These are phyloP conservation scores for Pycnococcus provasolii DNA, from an alignment of 139 green algal genomes.

Conservation along the genomic window DNA sequence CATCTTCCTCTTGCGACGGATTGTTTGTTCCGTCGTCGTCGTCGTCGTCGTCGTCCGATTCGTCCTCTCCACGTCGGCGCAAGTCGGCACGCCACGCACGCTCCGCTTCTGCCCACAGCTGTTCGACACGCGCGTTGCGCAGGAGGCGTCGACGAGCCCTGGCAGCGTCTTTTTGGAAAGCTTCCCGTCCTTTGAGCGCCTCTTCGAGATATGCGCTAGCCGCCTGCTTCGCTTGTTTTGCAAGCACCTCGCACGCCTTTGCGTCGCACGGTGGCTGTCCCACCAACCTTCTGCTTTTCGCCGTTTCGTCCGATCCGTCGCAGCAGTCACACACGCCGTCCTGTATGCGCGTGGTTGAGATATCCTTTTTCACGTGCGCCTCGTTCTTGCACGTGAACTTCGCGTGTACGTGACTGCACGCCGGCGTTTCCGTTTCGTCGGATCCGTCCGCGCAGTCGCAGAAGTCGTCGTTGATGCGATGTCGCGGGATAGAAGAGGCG, in stretches of 20 bases:
- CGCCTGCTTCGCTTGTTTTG: no score
- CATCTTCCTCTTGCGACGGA: not conserved
- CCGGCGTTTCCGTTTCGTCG: slow-evolving; percentile 26
- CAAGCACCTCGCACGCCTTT: no score
- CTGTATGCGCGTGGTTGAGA: slow-evolving; percentile 13
- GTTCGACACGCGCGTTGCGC: not conserved
- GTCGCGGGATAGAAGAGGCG: no score
- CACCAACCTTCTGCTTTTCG: slow-evolving; percentile 1
- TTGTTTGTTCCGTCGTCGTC: not conserved
- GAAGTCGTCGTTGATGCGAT: slow-evolving; percentile 25
- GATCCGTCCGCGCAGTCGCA: slow-evolving; percentile 29
- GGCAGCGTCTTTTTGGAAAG: no score
- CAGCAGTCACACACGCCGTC: slow-evolving; percentile 33
- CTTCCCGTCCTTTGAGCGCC: no score
- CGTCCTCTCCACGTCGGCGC: not conserved
- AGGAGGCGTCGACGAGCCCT: no score
- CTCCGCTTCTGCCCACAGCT: not conserved
- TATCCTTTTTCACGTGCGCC: not conserved
- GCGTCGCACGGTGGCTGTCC: not conserved
- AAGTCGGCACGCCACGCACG: slow-evolving; percentile 2
- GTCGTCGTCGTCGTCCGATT: not conserved
- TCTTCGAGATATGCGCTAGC: no score
- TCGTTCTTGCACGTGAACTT: slow-evolving; percentile 7
- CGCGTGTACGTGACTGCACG: slow-evolving; percentile 5
- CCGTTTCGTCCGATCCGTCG: slow-evolving; percentile 24